Conservation (phyloP, 805 yeast genomes). For the Pichia rugopelliculosa region DNA sequence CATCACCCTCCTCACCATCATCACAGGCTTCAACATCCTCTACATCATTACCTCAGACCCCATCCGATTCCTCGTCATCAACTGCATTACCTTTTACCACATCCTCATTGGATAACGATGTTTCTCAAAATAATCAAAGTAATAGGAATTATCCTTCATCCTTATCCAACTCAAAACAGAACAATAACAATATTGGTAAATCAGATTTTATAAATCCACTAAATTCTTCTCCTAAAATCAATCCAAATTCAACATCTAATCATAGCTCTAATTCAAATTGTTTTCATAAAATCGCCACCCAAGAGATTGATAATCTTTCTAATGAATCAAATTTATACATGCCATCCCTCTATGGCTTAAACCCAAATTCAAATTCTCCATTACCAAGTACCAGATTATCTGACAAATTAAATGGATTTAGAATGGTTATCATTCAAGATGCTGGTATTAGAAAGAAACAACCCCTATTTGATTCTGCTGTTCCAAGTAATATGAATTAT, state of each 20-base stretch:
- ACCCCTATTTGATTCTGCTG: conserved; percentile 41
- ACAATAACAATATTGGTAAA: not conserved
- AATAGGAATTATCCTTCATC: not conserved
- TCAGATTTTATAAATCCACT: not conserved
- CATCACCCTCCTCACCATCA: not conserved
- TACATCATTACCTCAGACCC: not conserved
- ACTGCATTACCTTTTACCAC: not conserved
- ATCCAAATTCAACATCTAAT: not conserved
- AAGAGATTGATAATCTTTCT: not conserved
- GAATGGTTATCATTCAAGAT: conserved; percentile 44
- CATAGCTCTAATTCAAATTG: not conserved
- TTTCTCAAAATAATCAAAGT: not conserved
- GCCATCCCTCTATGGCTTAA: conserved; percentile 8
- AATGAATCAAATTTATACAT: not conserved
- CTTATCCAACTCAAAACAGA: not conserved
- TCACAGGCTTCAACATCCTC: not conserved
- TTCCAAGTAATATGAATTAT: conserved; percentile 10
- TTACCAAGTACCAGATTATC: conserved; percentile 16
- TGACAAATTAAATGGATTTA: conserved; percentile 25
- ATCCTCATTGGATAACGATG: not conserved
- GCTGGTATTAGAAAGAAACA: conserved; percentile 42
- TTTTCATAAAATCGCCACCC: not conserved
- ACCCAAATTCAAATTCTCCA: conserved; percentile 10
- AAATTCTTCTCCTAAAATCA: no score
- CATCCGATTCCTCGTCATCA: not conserved